These are phyloP conservation scores for Cyberlindnera japonica DNA, from an alignment of 805 yeast species.

Conservation along the genomic window DNA sequence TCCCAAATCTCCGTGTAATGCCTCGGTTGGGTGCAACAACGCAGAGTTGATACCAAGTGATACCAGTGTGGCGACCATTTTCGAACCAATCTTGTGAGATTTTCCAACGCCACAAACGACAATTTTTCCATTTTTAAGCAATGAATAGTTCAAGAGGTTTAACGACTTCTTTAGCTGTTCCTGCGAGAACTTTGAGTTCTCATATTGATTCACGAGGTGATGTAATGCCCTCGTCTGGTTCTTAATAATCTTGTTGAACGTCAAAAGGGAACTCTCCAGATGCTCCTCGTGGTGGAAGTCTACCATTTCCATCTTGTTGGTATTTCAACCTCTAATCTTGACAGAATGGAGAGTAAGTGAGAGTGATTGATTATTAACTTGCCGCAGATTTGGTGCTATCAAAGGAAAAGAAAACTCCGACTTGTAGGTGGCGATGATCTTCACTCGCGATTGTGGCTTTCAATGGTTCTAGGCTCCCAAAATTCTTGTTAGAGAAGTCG, in stretches of 20 bases:
- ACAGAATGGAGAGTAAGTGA: no score
- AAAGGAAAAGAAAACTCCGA: no score
- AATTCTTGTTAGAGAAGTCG: no score
- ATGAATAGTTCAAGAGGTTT: conserved; percentile 32
- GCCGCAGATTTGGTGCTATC: no score
- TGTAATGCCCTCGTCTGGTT: conserved; percentile 46
- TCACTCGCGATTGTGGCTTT: no score
- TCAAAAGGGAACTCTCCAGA: conserved; percentile 24
- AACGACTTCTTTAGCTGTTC: conserved; percentile 42
- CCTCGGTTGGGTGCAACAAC: conserved; percentile 77
- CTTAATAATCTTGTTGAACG: conserved; percentile 39
- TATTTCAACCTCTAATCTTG: no score
- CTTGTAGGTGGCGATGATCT: no score
- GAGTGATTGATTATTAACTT: no score
- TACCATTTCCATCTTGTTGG: no score
- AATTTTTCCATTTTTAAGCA: conserved; percentile 58
- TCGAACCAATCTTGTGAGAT: conserved; percentile 72
- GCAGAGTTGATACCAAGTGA: conserved; percentile 71
- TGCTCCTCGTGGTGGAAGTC: conserved; percentile 20
- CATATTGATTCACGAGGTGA: conserved; percentile 43
- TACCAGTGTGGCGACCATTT: conserved; percentile 77
- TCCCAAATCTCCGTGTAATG: conserved; percentile 89
- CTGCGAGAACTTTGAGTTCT: conserved; percentile 42
- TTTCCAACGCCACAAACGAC: conserved; percentile 84
- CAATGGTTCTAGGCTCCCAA: no score